Base-by-base conservation (phyloP, 495 filamentous ascomycete genomes). In the Melanomma pulvis-pyrius region DNA sequence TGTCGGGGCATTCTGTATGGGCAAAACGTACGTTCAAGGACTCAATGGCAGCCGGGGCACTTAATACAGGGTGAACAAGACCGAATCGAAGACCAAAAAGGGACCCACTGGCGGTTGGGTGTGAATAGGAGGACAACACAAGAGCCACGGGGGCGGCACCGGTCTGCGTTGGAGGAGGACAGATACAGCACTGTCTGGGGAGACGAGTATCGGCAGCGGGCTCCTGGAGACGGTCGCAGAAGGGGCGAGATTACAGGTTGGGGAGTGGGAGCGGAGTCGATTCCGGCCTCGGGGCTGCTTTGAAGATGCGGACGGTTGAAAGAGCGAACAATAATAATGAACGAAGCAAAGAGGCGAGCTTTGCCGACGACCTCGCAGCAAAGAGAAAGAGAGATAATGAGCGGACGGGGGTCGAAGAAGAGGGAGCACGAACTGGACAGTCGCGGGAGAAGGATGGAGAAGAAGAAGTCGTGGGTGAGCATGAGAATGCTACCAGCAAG, bases 321-420 rank as follows among this genome's bases (percentile, higher is more conserved):
- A 72, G 66, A 72, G 65, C 66, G 70, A 61, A 72, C 61, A 72
- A 72, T 63, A 72, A 72, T 62, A 72, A 72, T 63, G 70, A 69
- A 72, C 44, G 62, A 48, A 58, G 67, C 65, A 55, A 65, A 52
- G 67, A 63, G 62, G 57, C 28, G 25, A 57, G 19, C 59, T 62
- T 65, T 65, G 55, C 50, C 64, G 59, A 36, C 61, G 44, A 22
- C 59, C 61, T 57, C 65, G 47, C 53, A 19, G 68, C 59, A 61
- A 63, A 63, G 51, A 60, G 58, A 64, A 70, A 47, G 63, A 48
- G 21, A 70, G 61, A 26, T 66, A 71, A 65, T 54, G 68, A 71
- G 58, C 51, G 60, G 63, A 58, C 48, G 59, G 44, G 62, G 57
- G 61, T 46, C 49, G 53, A 65, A 56, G 56, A 51, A 58, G 58